phyloP scores from a whole-genome alignment of 2,329 filamentous ascomycete genomes.

The Westerdykella sp. region DNA sequence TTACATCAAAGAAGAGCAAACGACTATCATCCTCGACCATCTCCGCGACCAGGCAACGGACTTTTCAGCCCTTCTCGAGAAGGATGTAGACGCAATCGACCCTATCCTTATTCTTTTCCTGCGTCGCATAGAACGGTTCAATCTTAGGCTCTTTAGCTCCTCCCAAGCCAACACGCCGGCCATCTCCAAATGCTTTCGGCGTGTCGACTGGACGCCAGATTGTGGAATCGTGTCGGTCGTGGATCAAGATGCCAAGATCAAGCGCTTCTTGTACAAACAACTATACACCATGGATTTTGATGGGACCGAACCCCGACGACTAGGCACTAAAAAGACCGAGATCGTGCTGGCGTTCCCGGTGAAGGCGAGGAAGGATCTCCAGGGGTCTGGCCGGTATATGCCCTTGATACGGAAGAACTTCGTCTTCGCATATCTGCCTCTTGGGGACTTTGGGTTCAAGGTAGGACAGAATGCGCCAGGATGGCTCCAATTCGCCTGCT shows the following conservation, averaged over 20 bases:
- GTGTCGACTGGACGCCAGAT: neutral
- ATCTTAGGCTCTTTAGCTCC: slow-evolving; percentile 1
- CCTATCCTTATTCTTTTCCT: slow-evolving; percentile 2
- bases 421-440: slow-evolving; percentile 4
- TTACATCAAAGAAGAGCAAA: neutral
- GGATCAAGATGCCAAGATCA: neutral
- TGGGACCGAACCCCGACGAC: neutral
- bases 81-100: slow-evolving; percentile 1
- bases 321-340: slow-evolving; percentile 1
- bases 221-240: neutral
- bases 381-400: neutral
- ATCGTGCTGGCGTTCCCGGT: slow-evolving; percentile 4
- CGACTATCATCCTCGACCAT: slow-evolving; percentile 2
- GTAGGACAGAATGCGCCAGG: slow-evolving; percentile 1
- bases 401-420: neutral
- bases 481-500: neutral
- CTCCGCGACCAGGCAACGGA: slow-evolving; percentile 1
- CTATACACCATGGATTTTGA: neutral
- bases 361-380: too few relatives aligned
- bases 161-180: neutral
- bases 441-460: slow-evolving; percentile 5
- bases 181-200: neutral
- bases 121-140: neutral
- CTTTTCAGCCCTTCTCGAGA: neutral
- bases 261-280: neutral